Evolutionary conservation across 208 protist species (phyloP), one percentile per base, ranked within the genome.

Genomic region (Leptomonas pyrrhocoris): DNA sequence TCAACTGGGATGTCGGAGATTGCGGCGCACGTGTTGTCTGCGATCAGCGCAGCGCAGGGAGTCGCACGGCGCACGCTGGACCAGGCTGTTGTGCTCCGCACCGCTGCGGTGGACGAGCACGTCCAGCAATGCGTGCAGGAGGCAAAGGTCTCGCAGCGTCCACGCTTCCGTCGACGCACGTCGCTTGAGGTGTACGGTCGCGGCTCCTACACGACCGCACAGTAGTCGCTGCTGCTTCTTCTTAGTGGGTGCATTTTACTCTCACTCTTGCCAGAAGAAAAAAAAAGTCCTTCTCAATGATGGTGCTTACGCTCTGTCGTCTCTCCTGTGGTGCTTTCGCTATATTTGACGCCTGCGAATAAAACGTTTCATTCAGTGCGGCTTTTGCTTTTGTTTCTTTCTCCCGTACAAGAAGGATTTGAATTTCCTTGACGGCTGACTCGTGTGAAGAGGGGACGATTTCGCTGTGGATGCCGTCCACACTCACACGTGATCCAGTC

Each of bases 21-120:
- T n/a, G 55, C 55, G 0, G 55, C 36, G 36, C 55, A 60, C 55
- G 55, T n/a, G 9, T n/a, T 60, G 16, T 21, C 31, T 2, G 30
- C 46, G 36, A 21, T 42, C 19, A 60, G 9, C n/a, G 15, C 36
- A 3, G 30, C 55, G 2, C 31, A 49, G 1, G 30, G 19, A 19
- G 4, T 42, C 2, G 3, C 25, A 13, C 27, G 12, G 15, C 5
- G 31, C 51, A 13, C 30, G 30, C 42, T 51, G 34, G 43, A 45
- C 13, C n/a, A 30, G 6, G 62, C 62, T 11, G 49, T 68, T 46
- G 62, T 68, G 21, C 62, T 68, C 2, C 2, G 6, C n/a, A 46
- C 62, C 7, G 48, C 50, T 28, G 60, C 7, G 4, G 60, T 7
- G 8, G 43, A 66, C 9, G n/a, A n/a, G 5, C 16, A 60, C 7